These are phyloP conservation scores for Suhomyces wounanorum DNA, from an alignment of 1,139 yeast species.

Conservation along the genomic window DNA sequence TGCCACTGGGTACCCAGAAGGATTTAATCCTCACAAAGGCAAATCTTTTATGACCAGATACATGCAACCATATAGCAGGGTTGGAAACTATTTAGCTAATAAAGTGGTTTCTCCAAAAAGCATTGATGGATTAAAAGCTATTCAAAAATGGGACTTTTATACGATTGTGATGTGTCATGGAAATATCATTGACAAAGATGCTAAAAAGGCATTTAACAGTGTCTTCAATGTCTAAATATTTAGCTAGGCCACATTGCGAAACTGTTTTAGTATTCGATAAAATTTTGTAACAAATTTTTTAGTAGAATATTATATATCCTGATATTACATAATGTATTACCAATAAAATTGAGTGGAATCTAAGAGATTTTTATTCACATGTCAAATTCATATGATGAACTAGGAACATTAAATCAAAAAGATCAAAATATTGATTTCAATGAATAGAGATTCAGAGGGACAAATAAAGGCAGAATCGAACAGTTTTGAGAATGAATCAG, in stretches of 20 bases:
- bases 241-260: no score
- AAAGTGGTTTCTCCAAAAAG: slow-evolving; percentile 25
- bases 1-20: slow-evolving; percentile 21
- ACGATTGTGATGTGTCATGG: slow-evolving; percentile 30
- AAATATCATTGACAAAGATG: slow-evolving; percentile 23
- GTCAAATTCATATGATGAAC: background rate
- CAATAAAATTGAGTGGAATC: background rate
- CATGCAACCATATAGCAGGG: slow-evolving; percentile 24
- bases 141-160: slow-evolving; percentile 26
- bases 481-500: background rate
- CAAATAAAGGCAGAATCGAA: background rate
- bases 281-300: no score
- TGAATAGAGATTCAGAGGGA: no score
- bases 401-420: background rate
- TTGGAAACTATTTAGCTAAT: slow-evolving; percentile 32
- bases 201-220: slow-evolving; percentile 22
- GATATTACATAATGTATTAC: background rate
- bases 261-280: no score
- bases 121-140: slow-evolving; percentile 20
- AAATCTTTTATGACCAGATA: slow-evolving; percentile 24
- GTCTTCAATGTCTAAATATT: slow-evolving; percentile 14
- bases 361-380: background rate
- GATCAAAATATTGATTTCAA: background rate
- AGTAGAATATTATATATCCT: no score
- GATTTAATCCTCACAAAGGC: slow-evolving; percentile 25